phyloP scores from a whole-genome alignment of 176 grass and related monocot genomes.

The Areca catechu region DNA sequence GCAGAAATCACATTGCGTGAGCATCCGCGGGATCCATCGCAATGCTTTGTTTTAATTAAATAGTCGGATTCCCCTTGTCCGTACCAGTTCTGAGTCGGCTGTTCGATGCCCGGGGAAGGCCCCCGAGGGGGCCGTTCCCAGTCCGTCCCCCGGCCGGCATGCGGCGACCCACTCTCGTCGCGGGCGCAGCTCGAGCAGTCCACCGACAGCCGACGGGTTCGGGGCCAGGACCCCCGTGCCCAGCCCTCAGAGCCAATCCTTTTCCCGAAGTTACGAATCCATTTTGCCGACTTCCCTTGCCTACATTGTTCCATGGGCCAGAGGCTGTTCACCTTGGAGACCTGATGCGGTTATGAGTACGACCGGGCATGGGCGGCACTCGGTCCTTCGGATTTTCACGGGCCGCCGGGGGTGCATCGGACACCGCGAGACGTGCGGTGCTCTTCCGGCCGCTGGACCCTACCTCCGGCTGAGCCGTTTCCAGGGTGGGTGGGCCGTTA shows the following conservation, averaged over 20 bases:
- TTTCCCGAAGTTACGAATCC: no score
- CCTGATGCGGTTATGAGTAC: slow-evolving; percentile 43
- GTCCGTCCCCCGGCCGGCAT: slow-evolving; percentile 18
- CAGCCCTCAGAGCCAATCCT: no score
- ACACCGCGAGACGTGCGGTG: no score
- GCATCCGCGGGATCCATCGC: slow-evolving; percentile 37
- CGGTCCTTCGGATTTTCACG: slow-evolving; percentile 51
- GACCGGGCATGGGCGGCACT: slow-evolving; percentile 34
- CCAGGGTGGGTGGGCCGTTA: slow-evolving; percentile 37
- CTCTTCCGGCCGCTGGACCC: no score
- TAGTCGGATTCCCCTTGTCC: slow-evolving; percentile 41
- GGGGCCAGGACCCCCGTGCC: slow-evolving; percentile 36
- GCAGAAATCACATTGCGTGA: slow-evolving; percentile 50
- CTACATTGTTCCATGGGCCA: slow-evolving; percentile 31
- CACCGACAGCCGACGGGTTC: slow-evolving; percentile 23
- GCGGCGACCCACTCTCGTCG: slow-evolving; percentile 19
- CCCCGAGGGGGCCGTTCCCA: background rate
- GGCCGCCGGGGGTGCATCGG: no score
- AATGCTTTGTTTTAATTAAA: slow-evolving; percentile 51
- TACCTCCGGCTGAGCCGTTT: slow-evolving; percentile 37
- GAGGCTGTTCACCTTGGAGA: slow-evolving; percentile 73
- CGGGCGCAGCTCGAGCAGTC: slow-evolving; percentile 28
- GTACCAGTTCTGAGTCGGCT: slow-evolving; percentile 35
- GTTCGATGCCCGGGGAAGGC: slow-evolving; percentile 36
- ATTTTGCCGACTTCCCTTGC: no score